phyloP scores from a whole-genome alignment of 768 basidiomycete species.

The Rhodocollybia butyracea region DNA sequence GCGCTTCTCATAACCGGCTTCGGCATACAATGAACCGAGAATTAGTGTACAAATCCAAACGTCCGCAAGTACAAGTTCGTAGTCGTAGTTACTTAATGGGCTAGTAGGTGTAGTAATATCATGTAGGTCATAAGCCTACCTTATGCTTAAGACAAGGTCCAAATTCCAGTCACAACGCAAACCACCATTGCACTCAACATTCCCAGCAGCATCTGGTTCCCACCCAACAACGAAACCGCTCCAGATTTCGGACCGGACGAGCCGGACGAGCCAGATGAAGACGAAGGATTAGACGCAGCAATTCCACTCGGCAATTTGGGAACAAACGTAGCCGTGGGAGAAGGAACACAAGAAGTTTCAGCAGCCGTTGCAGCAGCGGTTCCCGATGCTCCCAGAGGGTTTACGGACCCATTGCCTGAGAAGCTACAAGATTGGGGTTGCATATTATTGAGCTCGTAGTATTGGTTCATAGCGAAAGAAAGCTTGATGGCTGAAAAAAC shows the following conservation, averaged over 20 bases:
- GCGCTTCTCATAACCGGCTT: not conserved
- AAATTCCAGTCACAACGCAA: constrained; percentile 6
- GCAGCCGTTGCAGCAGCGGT: constrained; percentile 49
- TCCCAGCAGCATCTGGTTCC: constrained; percentile 26
- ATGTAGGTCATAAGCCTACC: not conserved
- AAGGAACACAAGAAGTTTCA: constrained; percentile 65
- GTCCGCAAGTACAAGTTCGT: not conserved
- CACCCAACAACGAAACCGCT: constrained; percentile 16
- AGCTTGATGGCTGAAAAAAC: constrained; percentile 67
- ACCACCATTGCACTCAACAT: not conserved
- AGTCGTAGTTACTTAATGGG: not conserved
- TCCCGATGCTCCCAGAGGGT: constrained; percentile 47
- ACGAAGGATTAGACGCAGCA: constrained; percentile 14
- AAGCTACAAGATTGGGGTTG: constrained; percentile 71
- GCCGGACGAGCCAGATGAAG: constrained; percentile 19
- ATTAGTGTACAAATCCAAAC: too few species aligned
- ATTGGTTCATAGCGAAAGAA: constrained; percentile 80
- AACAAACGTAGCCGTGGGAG: constrained; percentile 58
- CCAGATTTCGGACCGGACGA: constrained; percentile 18
- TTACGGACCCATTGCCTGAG: constrained; percentile 79
- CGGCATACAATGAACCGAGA: too few species aligned
- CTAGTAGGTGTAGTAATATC: not conserved
- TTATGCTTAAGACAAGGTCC: constrained; percentile 4
- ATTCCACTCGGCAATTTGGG: constrained; percentile 40
- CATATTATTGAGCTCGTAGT: constrained; percentile 62